Conservation (phyloP, 2,329 filamentous ascomycete species). For the Capronia coronata region DNA sequence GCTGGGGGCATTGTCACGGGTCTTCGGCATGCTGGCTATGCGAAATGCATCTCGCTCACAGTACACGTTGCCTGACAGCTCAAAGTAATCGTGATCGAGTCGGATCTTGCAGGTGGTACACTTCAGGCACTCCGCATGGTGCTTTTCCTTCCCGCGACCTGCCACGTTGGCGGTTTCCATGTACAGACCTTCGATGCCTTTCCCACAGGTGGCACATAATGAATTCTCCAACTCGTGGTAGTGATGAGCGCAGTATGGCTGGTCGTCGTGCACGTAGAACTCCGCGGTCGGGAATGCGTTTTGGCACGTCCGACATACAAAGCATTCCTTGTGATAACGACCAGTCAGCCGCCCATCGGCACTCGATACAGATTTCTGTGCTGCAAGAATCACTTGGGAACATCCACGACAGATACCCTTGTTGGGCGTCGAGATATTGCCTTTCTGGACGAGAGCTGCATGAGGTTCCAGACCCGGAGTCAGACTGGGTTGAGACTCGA, state of each 20-base stretch:
- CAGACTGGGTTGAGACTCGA: constrained; percentile 6
- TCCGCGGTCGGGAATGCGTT: constrained; percentile 77
- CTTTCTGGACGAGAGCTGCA: constrained; percentile 2
- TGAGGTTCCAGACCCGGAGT: constrained; percentile 1
- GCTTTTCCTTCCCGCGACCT: constrained; percentile 53
- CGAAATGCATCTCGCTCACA: constrained; percentile 80
- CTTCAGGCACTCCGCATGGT: constrained; percentile 79
- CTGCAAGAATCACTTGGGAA: constrained; percentile 64
- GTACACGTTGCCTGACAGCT: constrained; percentile 70
- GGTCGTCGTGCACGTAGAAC: constrained; percentile 84
- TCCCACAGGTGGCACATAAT: constrained; percentile 69
- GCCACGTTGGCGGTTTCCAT: constrained; percentile 63
- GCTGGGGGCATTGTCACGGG: constrained; percentile 27
- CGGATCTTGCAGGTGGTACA: constrained; percentile 67
- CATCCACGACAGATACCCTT: constrained; percentile 82
- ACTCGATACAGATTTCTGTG: constrained; percentile 76
- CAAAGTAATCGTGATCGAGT: constrained; percentile 81
- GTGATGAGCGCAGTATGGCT: constrained; percentile 83
- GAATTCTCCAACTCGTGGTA: constrained; percentile 90
- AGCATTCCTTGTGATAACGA: constrained; percentile 90
- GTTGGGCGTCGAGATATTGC: constrained; percentile 9
- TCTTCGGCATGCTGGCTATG: constrained; percentile 22
- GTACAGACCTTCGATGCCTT: constrained; percentile 89
- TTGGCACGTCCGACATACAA: constrained; percentile 79
- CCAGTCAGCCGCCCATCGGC: constrained; percentile 87